Percentiles rank a stretch among this genome's conserved stretches.
Conservation (phyloP, 2,329 filamentous ascomycete genomes). For the Botrytis medusae region DNA sequence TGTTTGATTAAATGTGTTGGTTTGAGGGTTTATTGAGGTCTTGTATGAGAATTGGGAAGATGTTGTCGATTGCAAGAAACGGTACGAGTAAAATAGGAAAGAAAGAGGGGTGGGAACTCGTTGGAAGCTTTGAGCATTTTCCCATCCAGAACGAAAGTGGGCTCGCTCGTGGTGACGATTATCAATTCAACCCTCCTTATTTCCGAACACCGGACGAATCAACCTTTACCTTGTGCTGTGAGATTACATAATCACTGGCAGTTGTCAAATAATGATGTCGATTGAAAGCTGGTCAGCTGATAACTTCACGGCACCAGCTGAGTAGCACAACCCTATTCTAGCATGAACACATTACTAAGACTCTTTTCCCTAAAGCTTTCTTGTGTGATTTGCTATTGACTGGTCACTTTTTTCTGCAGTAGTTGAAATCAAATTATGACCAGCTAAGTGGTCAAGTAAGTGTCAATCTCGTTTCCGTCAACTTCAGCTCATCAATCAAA, state of each 20-base stretch:
- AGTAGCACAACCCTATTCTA: no score
- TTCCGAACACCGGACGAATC: slow-evolving; percentile 13
- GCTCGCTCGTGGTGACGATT: slow-evolving; percentile 1
- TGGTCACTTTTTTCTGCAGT: no score
- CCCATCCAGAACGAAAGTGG: slow-evolving; percentile 12
- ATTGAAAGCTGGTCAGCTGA: not conserved
- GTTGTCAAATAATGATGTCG: not conserved
- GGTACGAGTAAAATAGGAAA: slow-evolving; percentile 2
- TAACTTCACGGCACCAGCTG: not conserved
- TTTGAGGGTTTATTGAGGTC: slow-evolving; percentile 2
- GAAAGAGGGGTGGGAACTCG: slow-evolving; percentile 11
- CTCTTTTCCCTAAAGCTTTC: no score
- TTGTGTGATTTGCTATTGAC: no score
- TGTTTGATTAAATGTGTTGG: slow-evolving; percentile 33
- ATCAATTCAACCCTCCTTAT: slow-evolving; percentile 5
- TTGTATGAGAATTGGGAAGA: not conserved
- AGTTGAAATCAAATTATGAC: no score
- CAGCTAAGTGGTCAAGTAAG: no score
- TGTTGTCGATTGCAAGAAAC: slow-evolving; percentile 14
- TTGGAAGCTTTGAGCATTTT: slow-evolving; percentile 11
- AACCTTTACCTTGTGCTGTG: no score
- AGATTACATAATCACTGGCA: not conserved
- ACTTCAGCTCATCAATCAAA: no score
- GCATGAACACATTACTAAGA: no score
- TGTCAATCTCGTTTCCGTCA: no score